Base-by-base conservation (phyloP, 345 rosid species). In the Populus pruinosa region DNA sequence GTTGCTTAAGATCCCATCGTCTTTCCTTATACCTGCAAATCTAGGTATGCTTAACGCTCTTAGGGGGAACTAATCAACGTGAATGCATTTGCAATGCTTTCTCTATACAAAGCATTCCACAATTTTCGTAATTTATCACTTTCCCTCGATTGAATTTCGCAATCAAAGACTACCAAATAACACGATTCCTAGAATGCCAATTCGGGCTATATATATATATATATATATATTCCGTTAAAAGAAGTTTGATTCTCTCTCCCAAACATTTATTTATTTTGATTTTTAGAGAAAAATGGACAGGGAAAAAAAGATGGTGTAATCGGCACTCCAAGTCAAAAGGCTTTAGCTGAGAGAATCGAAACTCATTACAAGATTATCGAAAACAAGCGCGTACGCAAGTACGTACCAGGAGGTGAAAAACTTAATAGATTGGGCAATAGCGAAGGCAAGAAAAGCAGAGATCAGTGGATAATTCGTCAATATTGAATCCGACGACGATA, bases 1-100 rank as follows among this genome's bases (percentile, higher is more conserved):
- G 94, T 69, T 81, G 87, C 91, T 88, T 89, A 79, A 89, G 36
- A 85, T 94, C 94, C 86, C 93, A 87, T 82, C 86, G 80, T 74
- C 82, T 88, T 84, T 91, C 97, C 56, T 77, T 93, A 47, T 87
- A 93, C 95, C 93, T 94, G 88, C 83, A 84, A 75, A 81, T 83
- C 85, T 82, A 85, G 72, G 73, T 76, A 67, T 86, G 76, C 79
- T 83, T 84, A 74, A 80, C 85, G 76, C 75, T 81, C 87, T 80
- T 72, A 88, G 83, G 82, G 64, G 20, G 69, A 61, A 76, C 71
- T 53, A 76, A 78, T 61, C 43, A 27, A 73, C 20, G 49, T n/a
- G 16, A 53, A 53, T 8, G 21, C 27, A 55, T n/a, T 8, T 5
- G 38, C 71, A 13, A 55, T 33, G 41, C 65, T 6, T 4, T 44